A percentile compares a stretch with the other conserved stretches of the same genome.
These are phyloP conservation scores for Pseudocercospora vitis DNA, from an alignment of 2,329 filamentous ascomycete species.

Conservation along the genomic window DNA sequence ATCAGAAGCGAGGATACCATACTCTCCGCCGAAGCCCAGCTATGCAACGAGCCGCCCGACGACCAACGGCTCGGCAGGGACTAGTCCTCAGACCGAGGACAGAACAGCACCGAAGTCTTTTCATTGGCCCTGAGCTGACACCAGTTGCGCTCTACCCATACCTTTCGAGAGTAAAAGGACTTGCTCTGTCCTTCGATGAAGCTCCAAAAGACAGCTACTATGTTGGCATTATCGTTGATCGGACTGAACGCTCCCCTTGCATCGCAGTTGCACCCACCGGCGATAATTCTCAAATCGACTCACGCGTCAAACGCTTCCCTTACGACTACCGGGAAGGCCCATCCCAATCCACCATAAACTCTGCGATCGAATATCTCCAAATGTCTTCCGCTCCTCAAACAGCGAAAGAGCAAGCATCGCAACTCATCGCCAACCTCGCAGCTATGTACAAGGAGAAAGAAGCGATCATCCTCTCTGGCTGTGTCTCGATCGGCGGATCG, in stretches of 20 bases:
- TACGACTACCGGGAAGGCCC: slow-evolving; percentile 59
- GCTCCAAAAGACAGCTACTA: slow-evolving; percentile 42
- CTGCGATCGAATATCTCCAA: slow-evolving; percentile 54
- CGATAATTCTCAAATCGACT: slow-evolving; percentile 44
- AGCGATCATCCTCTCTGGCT: slow-evolving; percentile 61
- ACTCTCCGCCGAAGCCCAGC: slow-evolving; percentile 33
- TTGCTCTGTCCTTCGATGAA: slow-evolving; percentile 29
- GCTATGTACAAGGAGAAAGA: slow-evolving; percentile 64
- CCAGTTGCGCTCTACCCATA: slow-evolving; percentile 33
- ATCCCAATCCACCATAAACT: slow-evolving; percentile 41
- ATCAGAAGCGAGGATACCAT: slow-evolving; percentile 53
- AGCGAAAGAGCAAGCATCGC: slow-evolving; percentile 44
- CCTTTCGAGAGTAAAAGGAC: slow-evolving; percentile 30
- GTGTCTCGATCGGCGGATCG: slow-evolving; percentile 45
- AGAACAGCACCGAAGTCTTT: slow-evolving; percentile 30
- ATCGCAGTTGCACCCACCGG: slow-evolving; percentile 60
- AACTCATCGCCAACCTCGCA: slow-evolving; percentile 56
- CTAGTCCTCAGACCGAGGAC: slow-evolving; percentile 17
- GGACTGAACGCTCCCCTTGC: slow-evolving; percentile 61
- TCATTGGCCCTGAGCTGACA: slow-evolving; percentile 31
- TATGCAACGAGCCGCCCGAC: slow-evolving; percentile 18
- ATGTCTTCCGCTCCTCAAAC: slow-evolving; percentile 50
- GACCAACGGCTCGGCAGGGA: slow-evolving; percentile 14
- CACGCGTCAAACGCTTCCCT: slow-evolving; percentile 56
- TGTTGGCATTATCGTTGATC: slow-evolving; percentile 65